Conservation (phyloP, 805 yeast species). For the Cyberlindnera veronae region DNA sequence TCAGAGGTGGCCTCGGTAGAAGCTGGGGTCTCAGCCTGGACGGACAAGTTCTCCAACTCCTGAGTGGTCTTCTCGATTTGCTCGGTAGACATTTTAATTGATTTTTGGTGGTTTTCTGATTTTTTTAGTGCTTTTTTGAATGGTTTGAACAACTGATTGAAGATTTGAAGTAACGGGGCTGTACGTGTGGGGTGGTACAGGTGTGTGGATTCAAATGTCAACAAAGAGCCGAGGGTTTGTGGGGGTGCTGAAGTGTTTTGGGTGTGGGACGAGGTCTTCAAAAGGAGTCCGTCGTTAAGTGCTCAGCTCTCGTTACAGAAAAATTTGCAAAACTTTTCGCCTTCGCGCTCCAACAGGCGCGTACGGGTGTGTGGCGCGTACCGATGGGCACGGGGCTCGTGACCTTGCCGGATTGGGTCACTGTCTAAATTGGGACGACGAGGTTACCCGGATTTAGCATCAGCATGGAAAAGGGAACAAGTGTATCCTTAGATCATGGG, state of each 20-base stretch:
- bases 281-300: too few relatives aligned
- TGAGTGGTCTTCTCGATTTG: constrained; percentile 41
- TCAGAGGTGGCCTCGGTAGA: constrained; percentile 8
- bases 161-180: constrained; percentile 1
- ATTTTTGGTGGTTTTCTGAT: constrained; percentile 19
- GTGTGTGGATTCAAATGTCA: too few relatives aligned
- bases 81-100: constrained; percentile 38
- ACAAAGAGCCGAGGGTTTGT: neutral
- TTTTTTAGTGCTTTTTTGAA: constrained; percentile 23
- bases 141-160: constrained; percentile 6
- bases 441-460: neutral
- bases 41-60: constrained; percentile 45
- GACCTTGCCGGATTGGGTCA: neutral
- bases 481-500: too few relatives aligned
- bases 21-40: constrained; percentile 30
- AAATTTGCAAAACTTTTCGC: too few relatives aligned
- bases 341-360: neutral
- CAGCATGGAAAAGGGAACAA: too few relatives aligned
- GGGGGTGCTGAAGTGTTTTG: too few relatives aligned
- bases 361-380: neutral
- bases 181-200: neutral
- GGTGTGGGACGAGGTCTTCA: too few relatives aligned
- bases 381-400: neutral
- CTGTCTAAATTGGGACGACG: too few relatives aligned
- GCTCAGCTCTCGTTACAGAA: too few relatives aligned